Evolutionary conservation across 1,284 basidiomycete species (phyloP), one percentile per base, ranked within the genome.

Genomic region (Papiliotrema nemorosa): DNA sequence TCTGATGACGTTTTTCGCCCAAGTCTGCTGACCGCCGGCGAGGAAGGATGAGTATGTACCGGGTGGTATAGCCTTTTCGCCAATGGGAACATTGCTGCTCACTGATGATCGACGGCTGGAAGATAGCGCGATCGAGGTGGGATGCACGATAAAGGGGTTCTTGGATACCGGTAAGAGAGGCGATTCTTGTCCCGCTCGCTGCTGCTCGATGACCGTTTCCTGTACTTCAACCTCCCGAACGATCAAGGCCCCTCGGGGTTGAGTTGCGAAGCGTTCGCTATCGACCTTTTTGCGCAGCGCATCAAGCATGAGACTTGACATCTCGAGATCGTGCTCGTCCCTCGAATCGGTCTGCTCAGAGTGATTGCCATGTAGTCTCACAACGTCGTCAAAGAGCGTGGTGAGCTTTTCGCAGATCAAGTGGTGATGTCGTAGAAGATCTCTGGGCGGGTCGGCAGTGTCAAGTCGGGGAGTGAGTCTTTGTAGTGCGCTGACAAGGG

Each of bases 211-310:
- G 20, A 37, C 21, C 16, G 6, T 46, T n/a, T 36, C 44, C n/a
- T 36, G 22, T 22, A 13, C 13, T 7, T 46, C 25, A 3, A 20
- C 12, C 12, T 38, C 36, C n/a, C 9, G 18, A 22, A 33, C 33
- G n/a, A 20, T n/a, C 20, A 36, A n/a, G 21, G 29, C n/a, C 13
- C 9, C 6, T 13, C 16, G 35, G 26, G 25, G 29, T 20, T 20
- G 40, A 21, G 29, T n/a, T 24, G n/a, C 24, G 14, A 26, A 18
- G 22, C 35, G 39, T 44, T 68, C 66, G 6, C 39, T 22, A 31
- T 62, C 24, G 39, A 69, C 53, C 35, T 69, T 69, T 42, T 54
- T 61, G 20, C 25, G 42, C 18, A 69, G 45, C 1, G 66, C 64
- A 12, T 52, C 39, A 6, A 67, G 48, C 48, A 69, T 49, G 3